Conservation (phyloP, 176 grass and related monocot genomes). For the Avena atlantica region DNA sequence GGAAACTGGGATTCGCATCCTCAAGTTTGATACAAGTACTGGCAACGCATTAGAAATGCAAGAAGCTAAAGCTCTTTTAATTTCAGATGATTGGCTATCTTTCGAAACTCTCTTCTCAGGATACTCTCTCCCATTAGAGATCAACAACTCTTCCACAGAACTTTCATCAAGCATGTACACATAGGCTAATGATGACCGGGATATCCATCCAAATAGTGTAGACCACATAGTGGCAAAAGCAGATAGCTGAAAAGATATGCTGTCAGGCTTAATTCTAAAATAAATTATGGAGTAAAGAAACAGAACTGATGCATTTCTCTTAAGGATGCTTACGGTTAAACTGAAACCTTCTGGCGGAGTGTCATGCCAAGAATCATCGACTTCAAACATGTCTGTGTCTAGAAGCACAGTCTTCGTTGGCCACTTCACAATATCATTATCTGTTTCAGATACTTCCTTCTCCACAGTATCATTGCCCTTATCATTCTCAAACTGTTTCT, state of each 20-base stretch:
- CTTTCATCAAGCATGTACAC: constrained; percentile 69
- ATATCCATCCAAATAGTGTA: constrained; percentile 83
- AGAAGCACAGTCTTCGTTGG: constrained; percentile 79
- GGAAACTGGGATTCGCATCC: constrained; percentile 67
- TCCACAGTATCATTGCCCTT: constrained; percentile 38
- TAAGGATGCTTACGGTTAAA: constrained; percentile 61
- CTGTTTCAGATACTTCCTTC: constrained; percentile 60
- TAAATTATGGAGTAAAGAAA: constrained; percentile 9
- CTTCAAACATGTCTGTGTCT: constrained; percentile 89
- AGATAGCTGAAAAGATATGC: constrained; percentile 67
- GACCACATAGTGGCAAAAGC: constrained; percentile 76
- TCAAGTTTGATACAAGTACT: constrained; percentile 62
- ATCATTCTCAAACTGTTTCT: constrained; percentile 34
- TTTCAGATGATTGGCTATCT: constrained; percentile 82
- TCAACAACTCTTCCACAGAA: constrained; percentile 62
- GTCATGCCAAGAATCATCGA: constrained; percentile 93
- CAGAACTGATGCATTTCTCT: constrained; percentile 1
- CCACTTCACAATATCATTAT: constrained; percentile 74
- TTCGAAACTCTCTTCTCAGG: constrained; percentile 58
- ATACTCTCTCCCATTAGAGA: constrained; percentile 68
- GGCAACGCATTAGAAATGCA: constrained; percentile 70
- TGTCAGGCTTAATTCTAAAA: constrained; percentile 35
- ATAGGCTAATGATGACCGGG: constrained; percentile 68
- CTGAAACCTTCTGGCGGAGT: constrained; percentile 77
- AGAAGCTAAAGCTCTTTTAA: constrained; percentile 76